Conservation (phyloP, 2,329 filamentous ascomycete genomes). For the Cadophora sp. region DNA sequence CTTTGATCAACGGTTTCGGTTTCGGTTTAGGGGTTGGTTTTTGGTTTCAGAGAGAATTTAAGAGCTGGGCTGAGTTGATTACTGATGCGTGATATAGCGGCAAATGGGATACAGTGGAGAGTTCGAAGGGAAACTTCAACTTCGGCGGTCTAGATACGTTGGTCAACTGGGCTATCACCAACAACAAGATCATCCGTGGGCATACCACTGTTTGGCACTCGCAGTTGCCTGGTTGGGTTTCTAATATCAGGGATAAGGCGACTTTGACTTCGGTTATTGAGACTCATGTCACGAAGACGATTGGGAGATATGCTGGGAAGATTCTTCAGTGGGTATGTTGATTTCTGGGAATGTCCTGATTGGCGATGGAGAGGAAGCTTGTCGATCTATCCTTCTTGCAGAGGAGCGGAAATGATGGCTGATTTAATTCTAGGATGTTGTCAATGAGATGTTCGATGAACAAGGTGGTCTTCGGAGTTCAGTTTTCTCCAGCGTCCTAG, state of each 20-base stretch:
- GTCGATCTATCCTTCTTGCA: conserved; percentile 9
- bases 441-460: conserved; percentile 66
- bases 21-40: too few relatives aligned
- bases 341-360: not conserved
- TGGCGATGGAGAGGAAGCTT: not conserved
- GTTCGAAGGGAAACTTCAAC: not conserved
- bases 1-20: not conserved
- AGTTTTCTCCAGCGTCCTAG: conserved; percentile 72
- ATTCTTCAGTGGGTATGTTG: conserved; percentile 45
- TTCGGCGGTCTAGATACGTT: conserved; percentile 57
- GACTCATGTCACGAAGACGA: conserved; percentile 64
- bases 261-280: conserved; percentile 62
- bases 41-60: not conserved
- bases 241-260: conserved; percentile 55
- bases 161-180: conserved; percentile 63
- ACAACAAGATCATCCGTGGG: conserved; percentile 66
- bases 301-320: conserved; percentile 67
- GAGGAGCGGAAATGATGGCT: not conserved
- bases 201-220: conserved; percentile 74
- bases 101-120: conserved; percentile 68
- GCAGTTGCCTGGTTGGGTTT: conserved; percentile 66
- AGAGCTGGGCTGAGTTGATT: not conserved
- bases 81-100: not conserved
- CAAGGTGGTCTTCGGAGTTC: conserved; percentile 52
- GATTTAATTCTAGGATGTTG: conserved; percentile 56